A percentile compares a stretch with the other conserved stretches of the same genome.
Conservation (phyloP, 257 asterid species). For the Handroanthus guayacan region DNA sequence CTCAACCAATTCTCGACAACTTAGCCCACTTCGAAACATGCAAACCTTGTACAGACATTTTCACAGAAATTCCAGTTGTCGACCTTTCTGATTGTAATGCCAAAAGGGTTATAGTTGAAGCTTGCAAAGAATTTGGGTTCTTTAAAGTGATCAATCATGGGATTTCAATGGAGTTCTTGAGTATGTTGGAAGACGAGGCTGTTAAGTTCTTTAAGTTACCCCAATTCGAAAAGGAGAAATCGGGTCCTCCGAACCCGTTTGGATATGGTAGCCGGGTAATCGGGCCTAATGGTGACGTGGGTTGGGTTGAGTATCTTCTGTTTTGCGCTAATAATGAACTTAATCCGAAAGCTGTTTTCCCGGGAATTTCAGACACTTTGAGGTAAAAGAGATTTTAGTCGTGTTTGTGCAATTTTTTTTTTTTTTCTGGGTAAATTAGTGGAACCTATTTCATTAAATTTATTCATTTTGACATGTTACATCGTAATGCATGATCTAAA, state of each 20-base stretch:
- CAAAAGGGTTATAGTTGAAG: constrained; percentile 37
- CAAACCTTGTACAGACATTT: constrained; percentile 34
- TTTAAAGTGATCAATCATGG: constrained; percentile 52
- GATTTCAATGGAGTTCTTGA: constrained; percentile 45
- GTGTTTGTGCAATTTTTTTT: no score
- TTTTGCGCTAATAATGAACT: constrained; percentile 33
- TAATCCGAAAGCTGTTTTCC: constrained; percentile 8
- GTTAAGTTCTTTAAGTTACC: constrained; percentile 37
- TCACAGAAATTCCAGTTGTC: constrained; percentile 39
- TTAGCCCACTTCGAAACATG: constrained; percentile 47
- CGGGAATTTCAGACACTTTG: constrained; percentile 44
- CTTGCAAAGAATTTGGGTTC: constrained; percentile 56
- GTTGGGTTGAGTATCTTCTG: constrained; percentile 61
- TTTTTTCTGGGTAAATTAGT: no score
- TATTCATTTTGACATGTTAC: no score
- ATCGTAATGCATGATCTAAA: no score
- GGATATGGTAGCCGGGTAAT: constrained; percentile 52
- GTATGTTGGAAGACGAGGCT: constrained; percentile 46
- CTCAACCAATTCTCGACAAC: constrained; percentile 37
- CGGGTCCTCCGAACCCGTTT: constrained; percentile 46
- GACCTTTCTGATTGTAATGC: constrained; percentile 42
- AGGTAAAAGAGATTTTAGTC: constrained; percentile 31
- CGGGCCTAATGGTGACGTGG: constrained; percentile 56
- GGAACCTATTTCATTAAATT: no score
- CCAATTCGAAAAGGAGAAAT: constrained; percentile 46